Percentiles rank a stretch among this genome's conserved stretches.
Conservation (phyloP, 345 rosid species). For the Arabidopsis suecica region DNA sequence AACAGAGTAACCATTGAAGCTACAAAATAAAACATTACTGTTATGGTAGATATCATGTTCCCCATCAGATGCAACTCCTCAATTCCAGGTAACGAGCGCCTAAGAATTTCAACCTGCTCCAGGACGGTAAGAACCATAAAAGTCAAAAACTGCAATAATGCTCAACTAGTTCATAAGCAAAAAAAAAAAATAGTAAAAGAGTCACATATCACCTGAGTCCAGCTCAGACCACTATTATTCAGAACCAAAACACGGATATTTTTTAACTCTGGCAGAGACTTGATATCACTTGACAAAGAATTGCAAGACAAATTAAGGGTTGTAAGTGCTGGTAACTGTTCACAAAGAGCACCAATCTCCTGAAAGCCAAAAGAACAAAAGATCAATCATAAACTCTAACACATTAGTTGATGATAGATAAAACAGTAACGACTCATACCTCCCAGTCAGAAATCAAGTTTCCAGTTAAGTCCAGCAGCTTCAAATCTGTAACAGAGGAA, state of each 20-base stretch:
- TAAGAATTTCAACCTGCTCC: slow-evolving; percentile 73
- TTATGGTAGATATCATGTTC: slow-evolving; percentile 63
- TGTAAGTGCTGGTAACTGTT: slow-evolving; percentile 67
- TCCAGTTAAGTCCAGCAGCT: slow-evolving; percentile 90
- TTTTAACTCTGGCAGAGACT: slow-evolving; percentile 58
- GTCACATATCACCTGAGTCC: slow-evolving; percentile 66
- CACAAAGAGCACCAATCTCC: slow-evolving; percentile 74
- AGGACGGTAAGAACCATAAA: slow-evolving; percentile 7
- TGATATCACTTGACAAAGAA: slow-evolving; percentile 54
- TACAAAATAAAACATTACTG: slow-evolving; percentile 46
- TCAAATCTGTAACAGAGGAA: slow-evolving; percentile 58
- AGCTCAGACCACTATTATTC: slow-evolving; percentile 67
- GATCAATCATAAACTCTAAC: neutral
- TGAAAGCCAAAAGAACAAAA: slow-evolving; percentile 44
- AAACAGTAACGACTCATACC: slow-evolving; percentile 49
- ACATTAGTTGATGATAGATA: neutral
- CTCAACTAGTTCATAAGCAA: neutral
- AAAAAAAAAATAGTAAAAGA: slow-evolving; percentile 22
- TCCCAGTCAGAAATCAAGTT: slow-evolving; percentile 90
- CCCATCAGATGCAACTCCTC: slow-evolving; percentile 96
- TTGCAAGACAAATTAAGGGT: slow-evolving; percentile 76
- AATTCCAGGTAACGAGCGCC: slow-evolving; percentile 66
- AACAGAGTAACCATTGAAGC: slow-evolving; percentile 24
- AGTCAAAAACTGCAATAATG: neutral
- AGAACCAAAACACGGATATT: slow-evolving; percentile 73